Evolutionary conservation across 1,284 basidiomycete genomes (phyloP).

Genomic region (Boletellus deceptivus): DNA sequence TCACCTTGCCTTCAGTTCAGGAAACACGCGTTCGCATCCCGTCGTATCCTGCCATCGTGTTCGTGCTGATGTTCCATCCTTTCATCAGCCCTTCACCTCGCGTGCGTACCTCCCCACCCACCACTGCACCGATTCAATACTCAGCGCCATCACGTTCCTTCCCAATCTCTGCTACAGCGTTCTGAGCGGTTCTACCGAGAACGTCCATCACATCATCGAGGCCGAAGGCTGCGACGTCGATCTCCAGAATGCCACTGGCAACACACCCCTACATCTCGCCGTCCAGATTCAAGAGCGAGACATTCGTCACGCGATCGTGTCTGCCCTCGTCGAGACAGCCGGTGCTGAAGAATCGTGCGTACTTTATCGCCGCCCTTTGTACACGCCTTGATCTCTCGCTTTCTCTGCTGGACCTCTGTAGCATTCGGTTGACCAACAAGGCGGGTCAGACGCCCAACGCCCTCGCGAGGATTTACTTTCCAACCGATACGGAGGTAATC

Average conservation of each 20-base stretch:
- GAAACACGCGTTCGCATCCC: constrained; percentile 31
- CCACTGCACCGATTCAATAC: too few species aligned
- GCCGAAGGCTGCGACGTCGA: constrained; percentile 33
- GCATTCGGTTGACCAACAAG: constrained; percentile 27
- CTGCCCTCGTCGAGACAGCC: constrained; percentile 22
- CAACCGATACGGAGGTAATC: constrained; percentile 18
- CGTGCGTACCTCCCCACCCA: constrained; percentile 22
- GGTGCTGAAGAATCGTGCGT: constrained; percentile 31
- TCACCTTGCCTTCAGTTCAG: constrained; percentile 15
- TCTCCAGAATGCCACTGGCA: constrained; percentile 23
- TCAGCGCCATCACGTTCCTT: too few species aligned
- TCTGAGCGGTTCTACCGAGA: constrained; percentile 13
- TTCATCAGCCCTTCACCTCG: constrained; percentile 30
- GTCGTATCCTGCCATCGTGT: constrained; percentile 1
- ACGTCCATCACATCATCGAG: constrained; percentile 26
- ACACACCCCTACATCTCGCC: constrained; percentile 32
- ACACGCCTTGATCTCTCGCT: neutral
- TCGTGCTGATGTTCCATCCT: constrained; percentile 13
- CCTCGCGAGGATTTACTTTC: constrained; percentile 24
- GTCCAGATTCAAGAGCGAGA: constrained; percentile 18
- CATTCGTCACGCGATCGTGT: constrained; percentile 23
- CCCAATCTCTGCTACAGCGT: constrained; percentile 13
- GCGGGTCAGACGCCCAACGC: constrained; percentile 26
- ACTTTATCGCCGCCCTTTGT: neutral
- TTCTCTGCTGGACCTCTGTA: constrained; percentile 1